phyloP scores from a whole-genome alignment of 805 yeast species.

The Vanderwaltozyma polyspora region DNA sequence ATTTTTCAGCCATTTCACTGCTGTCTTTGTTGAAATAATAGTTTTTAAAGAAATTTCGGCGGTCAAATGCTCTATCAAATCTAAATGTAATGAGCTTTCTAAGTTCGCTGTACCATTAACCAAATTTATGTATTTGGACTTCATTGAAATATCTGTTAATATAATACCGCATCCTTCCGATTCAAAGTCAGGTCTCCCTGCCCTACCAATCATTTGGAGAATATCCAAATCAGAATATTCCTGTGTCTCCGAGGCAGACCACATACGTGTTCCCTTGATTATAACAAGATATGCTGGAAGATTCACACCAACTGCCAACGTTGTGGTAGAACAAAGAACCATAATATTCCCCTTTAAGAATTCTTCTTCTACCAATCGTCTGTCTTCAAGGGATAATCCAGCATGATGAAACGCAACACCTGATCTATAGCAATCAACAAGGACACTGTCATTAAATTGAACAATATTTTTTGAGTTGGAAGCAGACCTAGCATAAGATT shows the following conservation, averaged over 20 bases:
- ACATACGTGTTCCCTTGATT: slow-evolving; percentile 53
- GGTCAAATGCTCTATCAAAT: slow-evolving; percentile 31
- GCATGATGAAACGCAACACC: slow-evolving; percentile 53
- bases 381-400: slow-evolving; percentile 39
- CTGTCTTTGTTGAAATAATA: slow-evolving; percentile 28
- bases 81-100: slow-evolving; percentile 36
- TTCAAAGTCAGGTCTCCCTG: slow-evolving; percentile 52
- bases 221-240: slow-evolving; percentile 48
- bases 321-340: slow-evolving; percentile 46
- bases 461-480: not conserved
- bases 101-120: slow-evolving; percentile 33
- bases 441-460: slow-evolving; percentile 5
- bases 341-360: slow-evolving; percentile 34
- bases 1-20: slow-evolving; percentile 36
- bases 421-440: slow-evolving; percentile 7
- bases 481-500: not conserved
- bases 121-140: slow-evolving; percentile 31
- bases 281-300: slow-evolving; percentile 50
- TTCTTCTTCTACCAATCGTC: slow-evolving; percentile 34
- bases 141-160: slow-evolving; percentile 32
- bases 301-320: slow-evolving; percentile 51
- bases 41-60: slow-evolving; percentile 36
- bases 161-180: slow-evolving; percentile 37
- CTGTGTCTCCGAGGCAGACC: slow-evolving; percentile 37
- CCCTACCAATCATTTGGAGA: slow-evolving; percentile 55